These are phyloP conservation scores for Blastobotrys indianensis DNA, from an alignment of 1,139 yeast genomes.

Conservation along the genomic window DNA sequence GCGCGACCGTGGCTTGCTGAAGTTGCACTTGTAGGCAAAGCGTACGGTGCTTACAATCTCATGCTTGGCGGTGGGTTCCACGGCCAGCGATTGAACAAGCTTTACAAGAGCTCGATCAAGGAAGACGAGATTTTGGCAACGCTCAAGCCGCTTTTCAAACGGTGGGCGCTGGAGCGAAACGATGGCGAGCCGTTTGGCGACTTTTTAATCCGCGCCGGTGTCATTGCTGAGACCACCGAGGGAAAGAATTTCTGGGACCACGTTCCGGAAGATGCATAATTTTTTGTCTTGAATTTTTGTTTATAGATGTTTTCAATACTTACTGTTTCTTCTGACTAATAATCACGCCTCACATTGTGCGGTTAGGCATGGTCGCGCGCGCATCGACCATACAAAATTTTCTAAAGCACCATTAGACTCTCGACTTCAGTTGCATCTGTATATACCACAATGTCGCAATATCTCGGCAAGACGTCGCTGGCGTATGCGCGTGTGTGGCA, in stretches of 20 bases:
- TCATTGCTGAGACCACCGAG: slow-evolving; percentile 81
- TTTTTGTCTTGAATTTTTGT: not conserved
- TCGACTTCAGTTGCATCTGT: too few species aligned
- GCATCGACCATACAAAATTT: slow-evolving; percentile 1
- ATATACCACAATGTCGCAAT: slow-evolving; percentile 28
- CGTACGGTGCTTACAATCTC: slow-evolving; percentile 86
- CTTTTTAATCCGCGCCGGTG: slow-evolving; percentile 77
- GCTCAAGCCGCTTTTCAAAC: slow-evolving; percentile 80
- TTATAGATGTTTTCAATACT: not conserved
- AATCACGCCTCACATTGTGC: not conserved
- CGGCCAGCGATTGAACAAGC: slow-evolving; percentile 89
- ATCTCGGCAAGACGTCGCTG: slow-evolving; percentile 47
- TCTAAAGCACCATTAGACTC: too few species aligned
- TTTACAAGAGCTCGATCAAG: slow-evolving; percentile 80
- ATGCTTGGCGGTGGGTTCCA: slow-evolving; percentile 96
- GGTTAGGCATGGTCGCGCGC: too few species aligned
- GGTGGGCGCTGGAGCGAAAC: slow-evolving; percentile 87
- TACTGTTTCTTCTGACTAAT: not conserved
- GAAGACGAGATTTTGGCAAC: slow-evolving; percentile 80
- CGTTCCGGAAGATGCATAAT: slow-evolving; percentile 59
- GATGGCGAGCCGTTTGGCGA: slow-evolving; percentile 97
- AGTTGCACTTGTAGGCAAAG: slow-evolving; percentile 92
- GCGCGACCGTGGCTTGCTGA: slow-evolving; percentile 98
- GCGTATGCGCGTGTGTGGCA: slow-evolving; percentile 93
- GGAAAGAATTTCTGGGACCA: slow-evolving; percentile 95